phyloP scores from a whole-genome alignment of 805 yeast genomes.

The Zygosaccharomyces bisporus region DNA sequence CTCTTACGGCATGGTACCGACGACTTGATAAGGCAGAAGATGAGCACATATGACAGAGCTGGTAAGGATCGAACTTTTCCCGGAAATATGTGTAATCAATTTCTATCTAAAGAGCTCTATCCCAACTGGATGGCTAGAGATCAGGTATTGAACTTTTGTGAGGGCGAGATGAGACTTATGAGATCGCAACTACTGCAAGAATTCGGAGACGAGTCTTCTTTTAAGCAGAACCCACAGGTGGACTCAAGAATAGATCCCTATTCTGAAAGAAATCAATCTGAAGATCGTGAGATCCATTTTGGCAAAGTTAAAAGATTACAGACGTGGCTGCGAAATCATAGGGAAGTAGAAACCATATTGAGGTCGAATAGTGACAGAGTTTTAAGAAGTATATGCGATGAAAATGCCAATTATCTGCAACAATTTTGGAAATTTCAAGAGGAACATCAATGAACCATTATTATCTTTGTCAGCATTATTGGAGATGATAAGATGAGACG shows the following conservation, averaged over 20 bases:
- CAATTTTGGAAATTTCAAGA: constrained; percentile 20
- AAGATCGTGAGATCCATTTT: constrained; percentile 32
- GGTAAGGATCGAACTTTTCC: constrained; percentile 14
- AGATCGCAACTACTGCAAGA: constrained; percentile 32
- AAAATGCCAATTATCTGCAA: constrained; percentile 26
- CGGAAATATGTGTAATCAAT: constrained; percentile 34
- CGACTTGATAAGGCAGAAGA: constrained; percentile 43
- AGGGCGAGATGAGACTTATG: constrained; percentile 32
- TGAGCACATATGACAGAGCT: constrained; percentile 40
- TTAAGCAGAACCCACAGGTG: constrained; percentile 22
- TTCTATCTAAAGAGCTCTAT: constrained; percentile 38
- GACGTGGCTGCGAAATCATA: constrained; percentile 41
- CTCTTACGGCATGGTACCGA: constrained; percentile 38
- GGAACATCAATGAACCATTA: neutral
- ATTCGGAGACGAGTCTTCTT: constrained; percentile 17
- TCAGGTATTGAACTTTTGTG: constrained; percentile 42
- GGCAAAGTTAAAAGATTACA: constrained; percentile 30
- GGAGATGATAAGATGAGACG: too few species aligned
- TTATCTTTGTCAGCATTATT: too few species aligned
- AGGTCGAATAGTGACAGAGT: constrained; percentile 36
- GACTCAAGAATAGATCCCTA: constrained; percentile 48
- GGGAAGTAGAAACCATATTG: constrained; percentile 41
- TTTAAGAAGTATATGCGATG: constrained; percentile 39
- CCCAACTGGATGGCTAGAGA: constrained; percentile 47
- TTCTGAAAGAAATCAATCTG: constrained; percentile 40